Evolutionary conservation across 78 protist genomes (phyloP).

Genomic region (Goniomonas avonlea): DNA sequence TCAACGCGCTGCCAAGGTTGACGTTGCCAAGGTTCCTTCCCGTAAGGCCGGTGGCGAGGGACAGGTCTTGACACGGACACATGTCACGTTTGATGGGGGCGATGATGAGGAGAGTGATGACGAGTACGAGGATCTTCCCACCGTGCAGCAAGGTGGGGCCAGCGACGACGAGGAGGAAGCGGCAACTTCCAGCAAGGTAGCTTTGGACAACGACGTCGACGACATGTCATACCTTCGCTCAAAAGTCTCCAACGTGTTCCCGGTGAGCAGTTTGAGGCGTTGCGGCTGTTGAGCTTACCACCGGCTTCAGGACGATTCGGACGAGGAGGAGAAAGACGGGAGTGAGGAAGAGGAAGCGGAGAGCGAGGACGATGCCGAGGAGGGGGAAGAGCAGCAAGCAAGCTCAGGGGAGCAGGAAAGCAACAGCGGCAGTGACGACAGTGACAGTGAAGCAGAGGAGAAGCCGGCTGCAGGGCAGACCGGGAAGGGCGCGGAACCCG

Average conservation of each 20-base stretch:
- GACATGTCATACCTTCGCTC: not conserved
- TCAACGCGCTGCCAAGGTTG: not conserved
- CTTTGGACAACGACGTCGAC: not conserved
- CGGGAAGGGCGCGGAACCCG: not conserved
- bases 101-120: not conserved
- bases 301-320: slow-evolving; percentile 3
- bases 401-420: not conserved
- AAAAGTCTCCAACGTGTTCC: not conserved
- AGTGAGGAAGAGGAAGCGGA: slow-evolving; percentile 12
- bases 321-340: not conserved
- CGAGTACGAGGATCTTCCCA: not conserved
- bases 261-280: not conserved
- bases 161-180: not conserved
- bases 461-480: not conserved
- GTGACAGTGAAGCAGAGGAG: not conserved
- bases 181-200: not conserved
- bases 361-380: not conserved
- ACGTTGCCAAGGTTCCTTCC: not conserved
- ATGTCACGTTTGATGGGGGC: slow-evolving; percentile 19
- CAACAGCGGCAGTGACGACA: not conserved
- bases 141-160: not conserved
- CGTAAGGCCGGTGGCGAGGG: slow-evolving; percentile 21
- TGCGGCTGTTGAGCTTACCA: not conserved
- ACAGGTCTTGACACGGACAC: not conserved
- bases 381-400: not conserved